Conservation (phyloP, 306 rosid species). For the Cicer judaicum region DNA sequence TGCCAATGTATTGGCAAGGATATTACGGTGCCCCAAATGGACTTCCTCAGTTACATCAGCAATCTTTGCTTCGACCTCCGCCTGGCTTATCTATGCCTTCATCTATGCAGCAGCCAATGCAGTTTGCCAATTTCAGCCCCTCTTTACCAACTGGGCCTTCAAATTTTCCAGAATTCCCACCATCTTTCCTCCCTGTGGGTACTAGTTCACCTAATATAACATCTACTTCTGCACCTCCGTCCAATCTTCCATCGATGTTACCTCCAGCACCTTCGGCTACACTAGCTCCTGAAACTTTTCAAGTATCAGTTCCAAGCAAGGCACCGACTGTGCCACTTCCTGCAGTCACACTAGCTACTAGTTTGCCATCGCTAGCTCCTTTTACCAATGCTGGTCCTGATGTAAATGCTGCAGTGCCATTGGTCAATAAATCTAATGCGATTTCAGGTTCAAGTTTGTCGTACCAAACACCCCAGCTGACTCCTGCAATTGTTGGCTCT, state of each 20-base stretch:
- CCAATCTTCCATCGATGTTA: conserved; percentile 50
- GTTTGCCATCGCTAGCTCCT: conserved; percentile 58
- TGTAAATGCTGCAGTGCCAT: conserved; percentile 48
- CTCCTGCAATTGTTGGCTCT: conserved; percentile 60
- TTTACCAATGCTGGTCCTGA: conserved; percentile 55
- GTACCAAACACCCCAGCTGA: conserved; percentile 63
- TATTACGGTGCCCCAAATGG: conserved; percentile 86
- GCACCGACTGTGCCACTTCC: conserved; percentile 50
- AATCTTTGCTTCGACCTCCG: conserved; percentile 85
- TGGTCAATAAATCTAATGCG: conserved; percentile 59
- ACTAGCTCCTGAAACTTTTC: conserved; percentile 61
- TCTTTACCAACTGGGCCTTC: conserved; percentile 65
- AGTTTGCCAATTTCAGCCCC: conserved; percentile 64
- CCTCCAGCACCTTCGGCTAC: conserved; percentile 53
- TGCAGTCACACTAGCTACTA: conserved; percentile 46
- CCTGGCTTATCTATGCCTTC: conserved; percentile 82
- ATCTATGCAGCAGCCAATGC: conserved; percentile 85
- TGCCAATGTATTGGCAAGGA: conserved; percentile 99
- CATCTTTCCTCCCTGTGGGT: conserved; percentile 60
- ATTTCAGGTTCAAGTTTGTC: conserved; percentile 58
- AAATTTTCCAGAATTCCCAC: conserved; percentile 65
- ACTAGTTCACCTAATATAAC: conserved; percentile 51
- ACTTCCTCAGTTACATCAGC: conserved; percentile 85
- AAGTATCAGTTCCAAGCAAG: conserved; percentile 60
- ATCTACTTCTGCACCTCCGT: conserved; percentile 49